These are phyloP conservation scores for Leccinum rimulosum DNA, from an alignment of 768 basidiomycete genomes.

Conservation along the genomic window DNA sequence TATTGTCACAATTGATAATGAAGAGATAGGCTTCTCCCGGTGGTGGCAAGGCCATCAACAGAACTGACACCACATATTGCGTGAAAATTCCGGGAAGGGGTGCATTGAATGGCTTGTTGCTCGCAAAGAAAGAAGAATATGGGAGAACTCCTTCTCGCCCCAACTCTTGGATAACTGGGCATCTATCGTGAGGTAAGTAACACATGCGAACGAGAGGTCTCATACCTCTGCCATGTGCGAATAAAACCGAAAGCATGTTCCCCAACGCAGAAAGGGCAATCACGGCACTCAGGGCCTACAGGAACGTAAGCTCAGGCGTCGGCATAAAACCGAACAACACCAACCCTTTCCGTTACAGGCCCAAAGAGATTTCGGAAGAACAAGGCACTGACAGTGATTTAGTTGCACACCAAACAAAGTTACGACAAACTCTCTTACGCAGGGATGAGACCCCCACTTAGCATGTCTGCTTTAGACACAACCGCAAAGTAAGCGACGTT, in stretches of 20 bases:
- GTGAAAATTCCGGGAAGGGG: conserved; percentile 61
- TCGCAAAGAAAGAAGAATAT: conserved; percentile 63
- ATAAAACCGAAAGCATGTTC: conserved; percentile 61
- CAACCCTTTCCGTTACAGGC: conserved; percentile 53
- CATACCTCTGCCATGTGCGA: conserved; percentile 63
- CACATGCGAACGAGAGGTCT: conserved; percentile 6
- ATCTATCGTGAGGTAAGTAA: conserved; percentile 2
- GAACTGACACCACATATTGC: conserved; percentile 59
- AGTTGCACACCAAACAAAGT: not conserved
- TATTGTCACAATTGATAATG: conserved; percentile 52
- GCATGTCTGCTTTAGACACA: conserved; percentile 66
- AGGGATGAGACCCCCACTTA: conserved; percentile 61
- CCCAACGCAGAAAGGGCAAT: conserved; percentile 66
- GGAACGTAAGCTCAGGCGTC: conserved; percentile 1
- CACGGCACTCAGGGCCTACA: conserved; percentile 55
- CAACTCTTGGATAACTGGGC: conserved; percentile 65
- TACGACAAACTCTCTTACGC: conserved; percentile 44
- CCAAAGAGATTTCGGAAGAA: conserved; percentile 78
- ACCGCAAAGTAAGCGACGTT: conserved; percentile 76
- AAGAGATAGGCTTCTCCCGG: conserved; percentile 77
- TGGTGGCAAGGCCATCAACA: conserved; percentile 54
- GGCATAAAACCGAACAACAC: conserved; percentile 1
- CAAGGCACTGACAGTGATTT: conserved; percentile 44
- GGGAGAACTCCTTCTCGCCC: conserved; percentile 72
- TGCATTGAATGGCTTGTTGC: conserved; percentile 67